A percentile compares a stretch with the other conserved stretches of the same genome.
Evolutionary conservation across 148 eudicot species (phyloP).

Genomic region (Heliosperma pusillum): DNA sequence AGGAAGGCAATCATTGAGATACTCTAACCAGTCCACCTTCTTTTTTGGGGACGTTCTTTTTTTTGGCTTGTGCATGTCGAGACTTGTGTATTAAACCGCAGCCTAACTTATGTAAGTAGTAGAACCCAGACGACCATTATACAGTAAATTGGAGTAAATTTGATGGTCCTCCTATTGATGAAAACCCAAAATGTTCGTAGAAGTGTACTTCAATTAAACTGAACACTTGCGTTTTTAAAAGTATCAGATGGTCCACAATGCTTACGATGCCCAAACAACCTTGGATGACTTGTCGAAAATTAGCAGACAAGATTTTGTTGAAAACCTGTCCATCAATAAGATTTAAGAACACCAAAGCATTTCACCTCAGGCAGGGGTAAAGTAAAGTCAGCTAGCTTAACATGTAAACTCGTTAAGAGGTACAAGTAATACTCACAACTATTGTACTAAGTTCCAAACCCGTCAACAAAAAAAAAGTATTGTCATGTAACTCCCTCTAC

Average conservation of each 20-base stretch:
- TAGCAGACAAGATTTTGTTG: background rate
- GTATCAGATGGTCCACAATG: slow-evolving; percentile 4
- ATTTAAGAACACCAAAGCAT: background rate
- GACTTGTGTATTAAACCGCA: slow-evolving; percentile 12
- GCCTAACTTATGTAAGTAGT: slow-evolving; percentile 12
- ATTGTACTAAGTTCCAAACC: no score
- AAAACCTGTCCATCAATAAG: slow-evolving; percentile 9
- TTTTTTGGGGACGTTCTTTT: slow-evolving; percentile 32
- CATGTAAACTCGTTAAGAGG: no score
- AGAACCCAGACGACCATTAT: slow-evolving; percentile 6
- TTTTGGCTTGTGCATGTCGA: slow-evolving; percentile 49
- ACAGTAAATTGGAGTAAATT: slow-evolving; percentile 8
- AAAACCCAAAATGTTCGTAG: slow-evolving; percentile 8
- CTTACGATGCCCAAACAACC: background rate
- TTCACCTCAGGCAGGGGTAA: background rate
- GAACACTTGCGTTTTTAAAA: slow-evolving; percentile 13
- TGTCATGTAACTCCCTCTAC: no score
- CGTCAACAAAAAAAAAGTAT: no score
- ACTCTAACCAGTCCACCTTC: slow-evolving; percentile 34
- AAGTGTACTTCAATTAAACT: slow-evolving; percentile 4
- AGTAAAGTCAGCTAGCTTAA: no score
- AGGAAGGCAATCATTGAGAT: slow-evolving; percentile 25
- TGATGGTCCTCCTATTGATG: slow-evolving; percentile 2
- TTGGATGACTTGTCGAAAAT: background rate
- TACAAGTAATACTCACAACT: no score